Conservation (phyloP, 148 eudicot genomes). For the Rhododendron simsii region DNA sequence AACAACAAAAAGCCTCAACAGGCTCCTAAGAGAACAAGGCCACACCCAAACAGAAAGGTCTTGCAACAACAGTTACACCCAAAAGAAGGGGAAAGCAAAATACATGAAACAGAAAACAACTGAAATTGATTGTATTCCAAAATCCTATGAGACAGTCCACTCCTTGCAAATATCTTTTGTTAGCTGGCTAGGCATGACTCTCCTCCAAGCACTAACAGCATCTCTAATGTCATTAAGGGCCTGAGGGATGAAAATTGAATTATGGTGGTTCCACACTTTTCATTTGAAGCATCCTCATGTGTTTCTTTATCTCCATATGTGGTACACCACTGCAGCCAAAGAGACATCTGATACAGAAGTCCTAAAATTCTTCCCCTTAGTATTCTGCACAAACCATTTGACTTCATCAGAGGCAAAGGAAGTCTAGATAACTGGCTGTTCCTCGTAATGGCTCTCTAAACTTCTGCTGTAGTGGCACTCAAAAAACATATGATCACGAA, state of each 20-base stretch:
- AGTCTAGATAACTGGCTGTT: background rate
- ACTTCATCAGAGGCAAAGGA: background rate
- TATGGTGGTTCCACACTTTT: background rate
- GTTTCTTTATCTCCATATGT: background rate
- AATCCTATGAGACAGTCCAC: background rate
- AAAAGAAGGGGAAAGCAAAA: background rate
- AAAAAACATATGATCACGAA: background rate
- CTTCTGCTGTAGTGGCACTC: background rate
- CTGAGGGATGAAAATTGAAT: background rate
- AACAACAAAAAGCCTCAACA: background rate
- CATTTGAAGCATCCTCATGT: too few relatives aligned
- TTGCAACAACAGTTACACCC: too few relatives aligned
- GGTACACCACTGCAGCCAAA: background rate
- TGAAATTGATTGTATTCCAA: background rate
- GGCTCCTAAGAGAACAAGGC: too few relatives aligned
- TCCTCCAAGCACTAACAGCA: background rate
- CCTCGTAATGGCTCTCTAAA: background rate
- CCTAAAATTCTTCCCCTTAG: background rate
- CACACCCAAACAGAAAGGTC: too few relatives aligned
- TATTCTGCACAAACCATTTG: background rate
- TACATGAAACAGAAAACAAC: background rate
- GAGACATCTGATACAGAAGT: background rate
- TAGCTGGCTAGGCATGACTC: background rate
- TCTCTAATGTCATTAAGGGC: background rate
- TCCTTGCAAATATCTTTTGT: background rate